Evolutionary conservation across 208 protist species (phyloP), one percentile per base, ranked within the genome.

Genomic region (Porcisia deanei): DNA sequence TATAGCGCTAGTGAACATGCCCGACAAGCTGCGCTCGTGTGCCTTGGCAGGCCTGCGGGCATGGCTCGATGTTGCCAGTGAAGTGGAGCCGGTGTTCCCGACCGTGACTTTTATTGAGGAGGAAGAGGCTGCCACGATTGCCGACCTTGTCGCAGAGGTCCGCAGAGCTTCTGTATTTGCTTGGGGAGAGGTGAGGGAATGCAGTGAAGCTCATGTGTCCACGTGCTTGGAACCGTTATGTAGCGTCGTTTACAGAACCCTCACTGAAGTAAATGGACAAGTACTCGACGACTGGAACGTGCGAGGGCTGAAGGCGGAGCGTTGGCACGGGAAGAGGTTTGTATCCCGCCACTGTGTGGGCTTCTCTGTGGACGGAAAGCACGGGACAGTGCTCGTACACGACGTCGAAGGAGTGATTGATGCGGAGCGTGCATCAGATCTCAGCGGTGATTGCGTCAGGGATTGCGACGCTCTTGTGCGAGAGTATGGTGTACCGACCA

Each of bases 51-150:
- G 79, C 1, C 60, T 90, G 34, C 76, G 63, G 7, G 71, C 73
- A 12, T 81, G 88, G 80, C 73, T 87, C 22, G 60, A 75, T 6
- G 60, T 77, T 22, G 64, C 25, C 8, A 73, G 47, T 9, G 87
- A 90, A 49, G 64, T 91, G 34, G 49, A 78, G 10, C n/a, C 89
- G 1, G 61, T 49, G 10, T 88, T 86, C 54, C 73, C 73, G 8
- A 84, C 86, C 8, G 88, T 94, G 55, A 91, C 84, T 63, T 86
- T 93, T 67, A 86, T 87, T 39, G 85, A 96, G 61, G 92, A 96
- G 10, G 74, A 67, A 1, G 67, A 75, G 3, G 79, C 89, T 6
- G 30, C 81, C 1, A 84, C 76, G 34, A 72, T 83, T 0, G 71
- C 64, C 9, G 85, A 76, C 57, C 30, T 93, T 9, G 71, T 47